Base-by-base conservation (phyloP, 2,329 filamentous ascomycete species). In the Didymella segeticola region DNA sequence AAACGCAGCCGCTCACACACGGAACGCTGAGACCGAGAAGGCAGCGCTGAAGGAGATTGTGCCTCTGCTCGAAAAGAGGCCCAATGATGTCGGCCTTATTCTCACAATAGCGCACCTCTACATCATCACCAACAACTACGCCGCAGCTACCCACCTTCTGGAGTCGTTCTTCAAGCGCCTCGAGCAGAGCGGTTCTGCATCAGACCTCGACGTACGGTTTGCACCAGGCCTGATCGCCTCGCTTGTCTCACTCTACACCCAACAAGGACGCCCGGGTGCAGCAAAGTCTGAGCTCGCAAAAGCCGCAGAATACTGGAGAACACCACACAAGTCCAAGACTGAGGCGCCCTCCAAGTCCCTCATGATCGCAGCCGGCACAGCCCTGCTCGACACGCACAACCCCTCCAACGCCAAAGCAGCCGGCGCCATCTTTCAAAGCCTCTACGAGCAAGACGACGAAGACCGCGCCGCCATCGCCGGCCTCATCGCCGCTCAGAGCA, bases 151-250 rank as follows among this genome's bases (percentile, higher is more conserved):
- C 29, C 79, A 82, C n/a, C 80, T 91, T 5, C 79, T 97, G 2
- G 89, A 96, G 69, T 79, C 83, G 1, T 93, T 95, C 69, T 83
- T 96, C 49, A 83, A 83, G 57, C 83, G 83, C 9, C 81, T 96
- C 1, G 90, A 93, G 64, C 76, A 84, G 41, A 85, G 84, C 3
- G 80, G 74, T 5, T 77, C 79, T 0, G 69, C 81, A 2, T 79
- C 83, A 14, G 81, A 88, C 53, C 80, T 86, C 51, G 86, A 92
- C 63, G 84, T 89, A 22, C 88, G 93, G 10, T 95, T 88, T 72
- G 88, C 91, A 22, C 93, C 95, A 0, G 93, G 93, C 2, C 80
- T 99, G 1, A 83, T 98, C 23, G 91, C 90, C 0, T 80, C 93
- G 1, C 80, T 90, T 3, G 88, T 96, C 9, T 87, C 90, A 2